These are phyloP conservation scores for Fomes fomentarius DNA, from an alignment of 1,284 basidiomycete genomes.

Conservation along the genomic window DNA sequence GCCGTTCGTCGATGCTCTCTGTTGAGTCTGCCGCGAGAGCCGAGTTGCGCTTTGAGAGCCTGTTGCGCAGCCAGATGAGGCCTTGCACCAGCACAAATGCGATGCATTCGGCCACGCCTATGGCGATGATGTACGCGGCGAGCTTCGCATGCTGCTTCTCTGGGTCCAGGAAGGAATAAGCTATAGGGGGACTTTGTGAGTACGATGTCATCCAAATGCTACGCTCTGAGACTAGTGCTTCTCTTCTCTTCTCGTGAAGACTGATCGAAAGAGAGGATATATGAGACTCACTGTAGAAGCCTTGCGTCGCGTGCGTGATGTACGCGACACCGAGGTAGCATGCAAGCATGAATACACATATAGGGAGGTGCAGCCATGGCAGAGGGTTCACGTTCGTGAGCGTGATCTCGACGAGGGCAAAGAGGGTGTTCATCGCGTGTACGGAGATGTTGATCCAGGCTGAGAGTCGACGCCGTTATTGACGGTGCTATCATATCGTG, in stretches of 20 bases:
- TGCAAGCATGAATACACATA: conserved; percentile 52
- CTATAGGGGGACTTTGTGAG: conserved; percentile 27
- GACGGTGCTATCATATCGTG: not conserved
- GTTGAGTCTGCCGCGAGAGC: not conserved
- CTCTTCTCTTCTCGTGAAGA: no score
- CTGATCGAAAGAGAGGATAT: no score
- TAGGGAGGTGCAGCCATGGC: conserved; percentile 56
- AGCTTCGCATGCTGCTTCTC: conserved; percentile 35
- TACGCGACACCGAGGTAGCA: conserved; percentile 70
- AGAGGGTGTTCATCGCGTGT: conserved; percentile 63
- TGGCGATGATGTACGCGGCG: conserved; percentile 46
- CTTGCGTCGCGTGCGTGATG: conserved; percentile 59
- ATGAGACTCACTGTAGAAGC: conserved; percentile 59
- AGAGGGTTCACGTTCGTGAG: conserved; percentile 52
- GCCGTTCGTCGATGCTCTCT: not conserved
- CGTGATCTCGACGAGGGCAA: conserved; percentile 61
- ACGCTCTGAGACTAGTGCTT: no score
- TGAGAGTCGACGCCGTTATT: conserved; percentile 23
- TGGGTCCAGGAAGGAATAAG: conserved; percentile 53
- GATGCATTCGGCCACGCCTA: conserved; percentile 28
- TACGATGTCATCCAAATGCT: no score
- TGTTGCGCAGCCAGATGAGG: conserved; percentile 20
- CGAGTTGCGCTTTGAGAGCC: conserved; percentile 8
- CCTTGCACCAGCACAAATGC: conserved; percentile 29
- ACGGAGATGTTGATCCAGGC: conserved; percentile 64